Conservation (phyloP, 2,329 filamentous ascomycete species). For the Hansfordia pulvinata region DNA sequence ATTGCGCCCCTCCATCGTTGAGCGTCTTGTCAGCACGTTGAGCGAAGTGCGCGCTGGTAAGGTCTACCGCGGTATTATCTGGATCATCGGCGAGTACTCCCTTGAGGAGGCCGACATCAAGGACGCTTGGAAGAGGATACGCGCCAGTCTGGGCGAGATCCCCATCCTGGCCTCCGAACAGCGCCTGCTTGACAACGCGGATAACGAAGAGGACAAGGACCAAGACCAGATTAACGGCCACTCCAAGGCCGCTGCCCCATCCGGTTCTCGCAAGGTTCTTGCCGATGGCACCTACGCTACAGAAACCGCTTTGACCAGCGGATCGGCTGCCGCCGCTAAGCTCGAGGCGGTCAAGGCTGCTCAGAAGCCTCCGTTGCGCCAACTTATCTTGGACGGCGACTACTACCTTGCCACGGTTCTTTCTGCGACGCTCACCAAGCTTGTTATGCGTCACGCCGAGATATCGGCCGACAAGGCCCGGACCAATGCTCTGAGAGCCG, state of each 20-base stretch:
- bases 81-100: conserved; percentile 97
- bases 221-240: conserved; percentile 66
- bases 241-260: conserved; percentile 60
- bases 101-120: conserved; percentile 87
- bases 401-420: conserved; percentile 92
- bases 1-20: conserved; percentile 74
- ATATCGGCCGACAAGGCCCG: conserved; percentile 76
- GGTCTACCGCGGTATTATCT: conserved; percentile 90
- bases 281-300: conserved; percentile 97
- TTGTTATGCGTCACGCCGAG: conserved; percentile 94
- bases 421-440: conserved; percentile 90
- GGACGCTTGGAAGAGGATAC: conserved; percentile 93
- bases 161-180: conserved; percentile 94
- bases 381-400: conserved; percentile 92
- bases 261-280: conserved; percentile 79
- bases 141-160: conserved; percentile 88
- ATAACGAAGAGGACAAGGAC: conserved; percentile 48
- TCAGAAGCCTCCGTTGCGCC: conserved; percentile 86
- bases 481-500: conserved; percentile 86
- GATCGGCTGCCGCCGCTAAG: conserved; percentile 78
- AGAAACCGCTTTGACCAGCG: conserved; percentile 87
- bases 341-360: conserved; percentile 94
- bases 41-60: conserved; percentile 92
- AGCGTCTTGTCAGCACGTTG: conserved; percentile 77
- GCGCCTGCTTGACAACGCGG: conserved; percentile 73